These are phyloP conservation scores for Hygrocybe coccinea DNA, from an alignment of 768 basidiomycete species.

Conservation along the genomic window DNA sequence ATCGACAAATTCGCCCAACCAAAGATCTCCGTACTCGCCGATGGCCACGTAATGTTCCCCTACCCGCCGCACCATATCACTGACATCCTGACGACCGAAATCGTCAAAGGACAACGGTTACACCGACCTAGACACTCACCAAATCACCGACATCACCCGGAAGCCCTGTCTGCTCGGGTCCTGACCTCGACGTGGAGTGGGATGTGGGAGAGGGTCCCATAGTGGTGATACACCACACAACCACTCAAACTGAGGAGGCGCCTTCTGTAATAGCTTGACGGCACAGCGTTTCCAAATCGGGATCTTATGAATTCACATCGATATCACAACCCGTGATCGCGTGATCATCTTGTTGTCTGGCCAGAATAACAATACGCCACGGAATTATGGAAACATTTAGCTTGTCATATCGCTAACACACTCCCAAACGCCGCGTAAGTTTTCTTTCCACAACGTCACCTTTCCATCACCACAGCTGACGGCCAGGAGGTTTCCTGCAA, in stretches of 20 bases:
- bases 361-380: too few relatives aligned
- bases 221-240: too few relatives aligned
- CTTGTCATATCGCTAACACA: constrained; percentile 94
- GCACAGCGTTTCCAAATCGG: background rate
- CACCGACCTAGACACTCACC: background rate
- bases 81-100: constrained; percentile 10
- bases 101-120: background rate
- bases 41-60: constrained; percentile 14
- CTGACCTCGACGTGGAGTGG: too few relatives aligned
- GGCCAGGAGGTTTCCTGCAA: constrained; percentile 92
- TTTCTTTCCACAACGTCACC: constrained; percentile 98
- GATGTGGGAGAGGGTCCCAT: too few relatives aligned
- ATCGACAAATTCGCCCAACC: constrained; percentile 7
- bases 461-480: constrained; percentile 98
- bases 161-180: too few relatives aligned
- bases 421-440: constrained; percentile 91
- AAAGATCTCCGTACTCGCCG: constrained; percentile 22
- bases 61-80: background rate
- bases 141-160: background rate
- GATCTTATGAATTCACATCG: background rate
- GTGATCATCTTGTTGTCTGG: too few relatives aligned
- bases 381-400: constrained; percentile 43
- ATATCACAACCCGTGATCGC: background rate
- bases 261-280: too few relatives aligned
- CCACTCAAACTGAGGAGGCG: too few relatives aligned